Percentiles rank a stretch among this genome's conserved stretches.
Conservation (phyloP, 2,329 filamentous ascomycete genomes). For the Kalmusia sp. region DNA sequence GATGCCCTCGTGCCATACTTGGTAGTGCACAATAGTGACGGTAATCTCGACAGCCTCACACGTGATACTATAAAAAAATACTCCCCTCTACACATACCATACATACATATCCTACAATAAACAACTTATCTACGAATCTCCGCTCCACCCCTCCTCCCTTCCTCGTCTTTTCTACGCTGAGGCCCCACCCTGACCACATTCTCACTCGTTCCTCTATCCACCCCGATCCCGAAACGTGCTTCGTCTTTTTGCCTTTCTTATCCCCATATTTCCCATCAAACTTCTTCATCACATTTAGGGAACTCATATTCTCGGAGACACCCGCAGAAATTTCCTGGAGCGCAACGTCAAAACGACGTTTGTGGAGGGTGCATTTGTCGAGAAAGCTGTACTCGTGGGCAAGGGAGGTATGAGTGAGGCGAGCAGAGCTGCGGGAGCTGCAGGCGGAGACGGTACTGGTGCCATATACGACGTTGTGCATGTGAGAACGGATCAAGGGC, state of each 20-base stretch:
- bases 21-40: conserved; percentile 73
- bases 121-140: too few relatives aligned
- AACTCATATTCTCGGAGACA: conserved; percentile 92
- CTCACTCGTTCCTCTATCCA: conserved; percentile 38
- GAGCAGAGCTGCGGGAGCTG: too few relatives aligned
- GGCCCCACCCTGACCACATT: conserved; percentile 40
- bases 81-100: too few relatives aligned
- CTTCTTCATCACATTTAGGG: conserved; percentile 83
- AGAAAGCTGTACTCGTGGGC: conserved; percentile 72
- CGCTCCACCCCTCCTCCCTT: too few relatives aligned
- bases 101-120: too few relatives aligned
- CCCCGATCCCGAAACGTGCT: conserved; percentile 62
- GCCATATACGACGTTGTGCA: too few relatives aligned
- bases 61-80: too few relatives aligned
- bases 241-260: conserved; percentile 70
- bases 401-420: too few relatives aligned
- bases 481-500: too few relatives aligned
- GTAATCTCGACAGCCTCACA: conserved; percentile 79
- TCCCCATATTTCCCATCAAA: conserved; percentile 97
- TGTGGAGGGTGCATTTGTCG: conserved; percentile 69
- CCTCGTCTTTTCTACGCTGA: too few relatives aligned
- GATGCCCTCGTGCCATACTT: conserved; percentile 33
- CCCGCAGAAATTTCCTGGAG: conserved; percentile 89
- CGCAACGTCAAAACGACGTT: conserved; percentile 82
- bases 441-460: too few relatives aligned